Base-by-base conservation (phyloP, 163 green algal species). In the Chlamydomonas reinhardtii region DNA sequence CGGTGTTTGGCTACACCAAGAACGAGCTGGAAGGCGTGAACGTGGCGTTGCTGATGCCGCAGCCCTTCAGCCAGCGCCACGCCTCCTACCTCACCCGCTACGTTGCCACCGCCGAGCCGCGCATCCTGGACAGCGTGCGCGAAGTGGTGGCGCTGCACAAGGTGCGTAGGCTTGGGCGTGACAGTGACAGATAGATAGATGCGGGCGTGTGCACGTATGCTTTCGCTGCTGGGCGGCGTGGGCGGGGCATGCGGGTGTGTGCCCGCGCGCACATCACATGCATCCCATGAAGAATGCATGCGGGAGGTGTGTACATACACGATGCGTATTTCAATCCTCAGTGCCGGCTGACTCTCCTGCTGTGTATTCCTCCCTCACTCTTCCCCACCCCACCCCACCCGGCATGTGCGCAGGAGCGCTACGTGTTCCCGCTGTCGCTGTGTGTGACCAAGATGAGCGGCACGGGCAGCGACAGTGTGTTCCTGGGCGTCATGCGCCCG, bases 21-120 rank as follows among this genome's bases (percentile, higher is more conserved):
- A 75, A 22, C 29, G 92, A 94, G 35, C 52, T 94, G 20, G 83
- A 92, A 54, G 89, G 89, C 76, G 92, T 90, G 61, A 94, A 94
- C 68, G 66, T 95, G 17, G 86, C 61, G 54, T 69, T 93, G 77
- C 73, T 94, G 20, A 92, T 95, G 92, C 91, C 92, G 29, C 83
- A 86, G 70, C 90, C 92, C 43, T 94, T 94, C 78, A 88, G 65
- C 39, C 32, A 83, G 43, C 85, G 88, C 73, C 88, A 95, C 85
- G 61, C 84, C n/a, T 56, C 27, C 59, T 95, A 94, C 91, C 54
- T 95, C 48, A 68, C 75, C 65, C 84, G 81, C 61, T 95, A 94
- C 84, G 75, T 74, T 17, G 81, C 68, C 25, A 90, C 68, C 16
- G 91, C 91, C 12, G 85, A 83, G 34, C 9, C 91, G 25, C 82